Evolutionary conservation across 169 alveolate species (phyloP).

Genomic region (Cardiosporidium cionae): DNA sequence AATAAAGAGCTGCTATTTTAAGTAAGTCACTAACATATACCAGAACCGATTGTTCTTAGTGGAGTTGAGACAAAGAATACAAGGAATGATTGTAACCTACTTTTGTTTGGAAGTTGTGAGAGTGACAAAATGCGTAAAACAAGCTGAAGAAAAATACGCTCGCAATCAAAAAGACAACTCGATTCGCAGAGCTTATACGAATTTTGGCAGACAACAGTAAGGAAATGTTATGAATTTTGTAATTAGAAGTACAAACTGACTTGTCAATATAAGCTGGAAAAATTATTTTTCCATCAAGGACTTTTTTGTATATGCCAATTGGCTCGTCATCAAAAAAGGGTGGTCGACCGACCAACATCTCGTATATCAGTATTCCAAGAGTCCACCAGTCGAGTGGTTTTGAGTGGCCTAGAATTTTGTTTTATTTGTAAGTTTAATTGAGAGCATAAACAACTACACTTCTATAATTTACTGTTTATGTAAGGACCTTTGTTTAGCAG

Average conservation of each 20-base stretch:
- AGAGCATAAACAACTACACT: not conserved
- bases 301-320: conserved; percentile 88
- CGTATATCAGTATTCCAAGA: conserved; percentile 85
- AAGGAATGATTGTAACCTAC: no score
- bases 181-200: no score
- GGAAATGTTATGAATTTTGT: no score
- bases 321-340: conserved; percentile 97
- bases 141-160: not conserved
- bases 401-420: conserved; percentile 70
- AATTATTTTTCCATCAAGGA: conserved; percentile 83
- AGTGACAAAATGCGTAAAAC: not conserved
- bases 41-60: no score
- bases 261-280: conserved; percentile 53
- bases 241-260: not conserved
- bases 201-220: no score
- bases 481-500: conserved; percentile 69
- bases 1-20: no score
- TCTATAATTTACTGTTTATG: not conserved
- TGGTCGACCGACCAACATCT: conserved; percentile 95
- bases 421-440: not conserved
- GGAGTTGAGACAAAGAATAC: no score
- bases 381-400: conserved; percentile 99
- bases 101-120: not conserved
- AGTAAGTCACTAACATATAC: no score
- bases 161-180: not conserved